Evolutionary conservation across 768 basidiomycete genomes (phyloP).

Genomic region (Leccinum longicurvipes): DNA sequence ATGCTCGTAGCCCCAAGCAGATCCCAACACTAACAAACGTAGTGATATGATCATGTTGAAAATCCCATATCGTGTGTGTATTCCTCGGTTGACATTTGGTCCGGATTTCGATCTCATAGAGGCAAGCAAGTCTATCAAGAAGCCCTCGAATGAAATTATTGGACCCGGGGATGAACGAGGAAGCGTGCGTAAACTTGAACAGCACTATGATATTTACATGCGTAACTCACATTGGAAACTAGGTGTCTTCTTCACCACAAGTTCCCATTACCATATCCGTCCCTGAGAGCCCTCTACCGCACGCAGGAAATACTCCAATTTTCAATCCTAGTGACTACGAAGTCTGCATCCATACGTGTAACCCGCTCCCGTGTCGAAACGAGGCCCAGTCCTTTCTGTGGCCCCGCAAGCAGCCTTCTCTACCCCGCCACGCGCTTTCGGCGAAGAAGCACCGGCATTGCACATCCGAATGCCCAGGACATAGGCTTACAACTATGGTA

Average conservation of each 20-base stretch:
- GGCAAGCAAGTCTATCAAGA: conserved; percentile 10
- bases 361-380: conserved; percentile 21
- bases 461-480: conserved; percentile 18
- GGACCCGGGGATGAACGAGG: conserved; percentile 1
- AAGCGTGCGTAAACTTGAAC: conserved; percentile 15
- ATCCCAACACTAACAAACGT: conserved; percentile 10
- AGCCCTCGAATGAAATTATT: neutral
- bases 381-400: conserved; percentile 27
- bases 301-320: neutral
- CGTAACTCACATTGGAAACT: neutral
- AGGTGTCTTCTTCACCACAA: conserved; percentile 1
- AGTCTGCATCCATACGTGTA: conserved; percentile 28
- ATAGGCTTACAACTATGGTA: conserved; percentile 19
- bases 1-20: conserved; percentile 5
- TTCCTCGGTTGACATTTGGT: neutral
- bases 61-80: conserved; percentile 22
- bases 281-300: conserved; percentile 3
- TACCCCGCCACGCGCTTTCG: conserved; percentile 27
- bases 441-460: conserved; percentile 20
- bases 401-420: conserved; percentile 17
- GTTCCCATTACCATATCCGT: neutral
- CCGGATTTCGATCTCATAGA: conserved; percentile 1
- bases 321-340: conserved; percentile 16
- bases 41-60: conserved; percentile 21
- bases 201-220: neutral